A percentile compares a stretch with the other conserved stretches of the same genome.
Conservation (phyloP, 1,284 basidiomycete species). For the Bjerkandera adusta region DNA sequence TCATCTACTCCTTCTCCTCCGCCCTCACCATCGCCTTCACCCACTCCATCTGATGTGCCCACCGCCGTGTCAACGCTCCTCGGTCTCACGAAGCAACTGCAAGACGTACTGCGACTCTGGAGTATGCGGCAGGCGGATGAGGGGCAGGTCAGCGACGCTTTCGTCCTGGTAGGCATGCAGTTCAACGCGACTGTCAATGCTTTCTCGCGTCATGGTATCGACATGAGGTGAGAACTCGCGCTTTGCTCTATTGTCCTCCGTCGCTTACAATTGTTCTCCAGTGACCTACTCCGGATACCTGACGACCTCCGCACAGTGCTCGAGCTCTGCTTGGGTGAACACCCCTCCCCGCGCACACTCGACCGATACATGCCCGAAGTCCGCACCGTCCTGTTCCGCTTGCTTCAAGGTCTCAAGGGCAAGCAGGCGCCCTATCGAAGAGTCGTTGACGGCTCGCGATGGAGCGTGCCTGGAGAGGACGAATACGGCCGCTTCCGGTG, state of each 20-base stretch:
- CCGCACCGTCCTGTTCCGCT: conserved; percentile 74
- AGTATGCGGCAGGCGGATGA: conserved; percentile 66
- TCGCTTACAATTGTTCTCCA: conserved; percentile 31
- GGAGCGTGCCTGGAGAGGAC: conserved; percentile 5
- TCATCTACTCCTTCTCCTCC: conserved; percentile 19
- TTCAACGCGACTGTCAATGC: conserved; percentile 86
- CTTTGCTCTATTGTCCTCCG: conserved; percentile 5
- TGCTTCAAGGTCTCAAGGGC: conserved; percentile 81
- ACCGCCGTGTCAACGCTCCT: conserved; percentile 81
- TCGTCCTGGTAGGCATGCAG: conserved; percentile 90
- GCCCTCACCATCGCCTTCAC: conserved; percentile 12
- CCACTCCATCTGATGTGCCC: conserved; percentile 44
- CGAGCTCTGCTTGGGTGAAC: conserved; percentile 85
- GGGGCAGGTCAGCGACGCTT: conserved; percentile 86
- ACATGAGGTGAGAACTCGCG: conserved; percentile 63
- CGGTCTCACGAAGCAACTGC: conserved; percentile 83
- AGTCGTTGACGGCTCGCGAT: conserved; percentile 19
- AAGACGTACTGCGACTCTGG: conserved; percentile 82
- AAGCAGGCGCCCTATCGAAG: conserved; percentile 73
- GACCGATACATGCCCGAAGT: conserved; percentile 80
- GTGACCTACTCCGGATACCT: conserved; percentile 84
- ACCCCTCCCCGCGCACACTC: conserved; percentile 72
- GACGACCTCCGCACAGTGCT: conserved; percentile 79
- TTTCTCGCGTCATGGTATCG: conserved; percentile 77
- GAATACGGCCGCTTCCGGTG: conserved; percentile 5